These are phyloP conservation scores for Grosmannia clavigera DNA, from an alignment of 2,329 filamentous ascomycete genomes.

Conservation along the genomic window DNA sequence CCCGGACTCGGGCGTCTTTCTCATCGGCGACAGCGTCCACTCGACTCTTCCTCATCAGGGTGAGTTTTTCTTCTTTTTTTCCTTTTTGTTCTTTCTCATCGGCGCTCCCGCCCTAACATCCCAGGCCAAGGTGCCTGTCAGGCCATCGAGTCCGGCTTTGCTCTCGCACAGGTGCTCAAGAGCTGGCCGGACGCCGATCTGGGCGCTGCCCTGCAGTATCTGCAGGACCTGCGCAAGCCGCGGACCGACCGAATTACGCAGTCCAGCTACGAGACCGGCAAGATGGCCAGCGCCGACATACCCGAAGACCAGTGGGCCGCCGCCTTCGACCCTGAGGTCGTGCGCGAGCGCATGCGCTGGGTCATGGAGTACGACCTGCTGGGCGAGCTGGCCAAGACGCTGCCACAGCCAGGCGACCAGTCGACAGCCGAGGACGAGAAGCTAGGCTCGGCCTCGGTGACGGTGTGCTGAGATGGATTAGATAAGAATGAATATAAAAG, in stretches of 20 bases:
- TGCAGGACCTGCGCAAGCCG: constrained; percentile 11
- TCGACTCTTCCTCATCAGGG: constrained; percentile 38
- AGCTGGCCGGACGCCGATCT: constrained; percentile 10
- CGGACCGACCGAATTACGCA: constrained; percentile 9
- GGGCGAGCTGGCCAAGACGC: constrained; percentile 7
- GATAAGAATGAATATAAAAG: too few relatives aligned
- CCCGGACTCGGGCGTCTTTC: constrained; percentile 36
- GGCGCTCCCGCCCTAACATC: too few relatives aligned
- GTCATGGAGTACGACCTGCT: constrained; percentile 11
- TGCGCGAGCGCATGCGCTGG: constrained; percentile 11
- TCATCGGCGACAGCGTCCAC: constrained; percentile 46
- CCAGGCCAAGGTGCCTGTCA: constrained; percentile 29
- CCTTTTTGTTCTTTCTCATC: neutral
- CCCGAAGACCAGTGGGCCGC: constrained; percentile 9
- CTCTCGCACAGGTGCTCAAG: constrained; percentile 17
- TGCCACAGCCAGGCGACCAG: neutral
- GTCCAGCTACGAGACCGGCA: constrained; percentile 11
- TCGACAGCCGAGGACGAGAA: neutral
- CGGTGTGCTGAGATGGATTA: neutral
- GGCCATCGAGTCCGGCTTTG: constrained; percentile 26
- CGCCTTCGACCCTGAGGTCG: constrained; percentile 4
- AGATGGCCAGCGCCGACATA: constrained; percentile 12
- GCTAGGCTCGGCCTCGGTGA: neutral
- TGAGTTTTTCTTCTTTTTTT: neutral
- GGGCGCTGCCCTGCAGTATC: constrained; percentile 6